Conservation (phyloP, 225 moss, liverwort and hornwort genomes). For the Marchantia polymorpha region DNA sequence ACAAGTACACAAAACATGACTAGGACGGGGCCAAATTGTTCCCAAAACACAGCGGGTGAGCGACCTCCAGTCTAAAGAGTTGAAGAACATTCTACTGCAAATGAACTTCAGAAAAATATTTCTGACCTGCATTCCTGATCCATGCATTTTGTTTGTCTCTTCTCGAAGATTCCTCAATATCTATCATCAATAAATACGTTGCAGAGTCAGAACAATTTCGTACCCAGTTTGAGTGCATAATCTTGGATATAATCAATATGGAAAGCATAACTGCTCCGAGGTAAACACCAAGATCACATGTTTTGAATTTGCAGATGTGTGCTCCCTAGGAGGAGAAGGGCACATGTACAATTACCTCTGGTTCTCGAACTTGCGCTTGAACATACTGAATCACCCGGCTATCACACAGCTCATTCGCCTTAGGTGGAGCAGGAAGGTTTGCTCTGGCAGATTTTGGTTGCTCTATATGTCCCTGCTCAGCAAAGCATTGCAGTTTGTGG, state of each 20-base stretch:
- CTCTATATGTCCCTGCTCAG: background rate
- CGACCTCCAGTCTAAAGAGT: too few relatives aligned
- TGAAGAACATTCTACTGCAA: too few relatives aligned
- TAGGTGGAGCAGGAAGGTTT: background rate
- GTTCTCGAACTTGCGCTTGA: conserved; percentile 42
- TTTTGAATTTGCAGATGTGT: background rate
- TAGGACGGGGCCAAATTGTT: too few relatives aligned
- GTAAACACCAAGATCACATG: background rate
- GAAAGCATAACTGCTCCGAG: background rate
- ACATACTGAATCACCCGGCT: conserved; percentile 25
- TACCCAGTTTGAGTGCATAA: too few relatives aligned
- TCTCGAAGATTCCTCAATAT: conserved; percentile 75
- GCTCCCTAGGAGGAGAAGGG: background rate
- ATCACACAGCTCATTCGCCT: conserved; percentile 8
- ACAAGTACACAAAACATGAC: too few relatives aligned
- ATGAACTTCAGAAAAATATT: background rate
- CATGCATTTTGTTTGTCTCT: conserved; percentile 62
- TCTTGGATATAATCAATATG: background rate
- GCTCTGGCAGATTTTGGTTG: background rate
- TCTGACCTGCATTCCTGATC: conserved; percentile 71
- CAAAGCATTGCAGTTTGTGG: background rate
- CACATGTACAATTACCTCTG: conserved; percentile 19
- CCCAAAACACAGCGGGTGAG: too few relatives aligned
- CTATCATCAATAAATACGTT: conserved; percentile 30
- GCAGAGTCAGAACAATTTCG: background rate